Base-by-base conservation (phyloP, 78 protist genomes). In the Polysphondylium violaceum region DNA sequence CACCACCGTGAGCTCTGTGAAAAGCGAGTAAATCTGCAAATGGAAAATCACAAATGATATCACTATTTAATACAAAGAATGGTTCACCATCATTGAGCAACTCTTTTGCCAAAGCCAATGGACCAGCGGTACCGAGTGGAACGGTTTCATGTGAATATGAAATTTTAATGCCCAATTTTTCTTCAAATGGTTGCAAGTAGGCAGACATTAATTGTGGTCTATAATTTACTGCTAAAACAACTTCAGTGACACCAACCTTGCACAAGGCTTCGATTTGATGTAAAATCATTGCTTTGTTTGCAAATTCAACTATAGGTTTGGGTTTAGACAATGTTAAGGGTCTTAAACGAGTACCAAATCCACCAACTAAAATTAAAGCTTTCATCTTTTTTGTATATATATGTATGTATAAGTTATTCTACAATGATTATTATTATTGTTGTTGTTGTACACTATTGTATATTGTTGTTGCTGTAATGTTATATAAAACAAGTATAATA, bases 61-160 rank as follows among this genome's bases (percentile, higher is more conserved):
- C 99, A 53, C 95, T 72, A 88, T 98, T 98, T 63, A 98, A 76
- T 40, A 98, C 98, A 69, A 98, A 98, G 91, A 97, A 96, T 19
- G 97, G 97, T 63, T 95, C 97, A 51, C 55, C 67, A 23, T 76
- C 81, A 59, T 67, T 36, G 4, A 50, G 74, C 27, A 78, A 36
- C 27, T 92, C 93, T 44, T 63, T 33, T 21, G 98, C 98, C 40
- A 97, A 93, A 9, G 97, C 98, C 29, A 98, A 76, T 33, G 99
- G 99, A 1, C 99, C 99, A n/a, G 98, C 99, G 0, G 99, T 98
- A 16, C 99, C 99, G 44, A 98, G 67, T 27, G 99, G 99, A 76
- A 69, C 92, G 0, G 63, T 47, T 69, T 98, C 99, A 6, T 53
- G 95, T 12, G 97, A 90, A 83, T 55, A 94, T 74, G 89, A 33